Evolutionary conservation across 2,329 filamentous ascomycete species (phyloP), one percentile per base, ranked within the genome.

Genomic region (Paracorniculantispora psalliotae): DNA sequence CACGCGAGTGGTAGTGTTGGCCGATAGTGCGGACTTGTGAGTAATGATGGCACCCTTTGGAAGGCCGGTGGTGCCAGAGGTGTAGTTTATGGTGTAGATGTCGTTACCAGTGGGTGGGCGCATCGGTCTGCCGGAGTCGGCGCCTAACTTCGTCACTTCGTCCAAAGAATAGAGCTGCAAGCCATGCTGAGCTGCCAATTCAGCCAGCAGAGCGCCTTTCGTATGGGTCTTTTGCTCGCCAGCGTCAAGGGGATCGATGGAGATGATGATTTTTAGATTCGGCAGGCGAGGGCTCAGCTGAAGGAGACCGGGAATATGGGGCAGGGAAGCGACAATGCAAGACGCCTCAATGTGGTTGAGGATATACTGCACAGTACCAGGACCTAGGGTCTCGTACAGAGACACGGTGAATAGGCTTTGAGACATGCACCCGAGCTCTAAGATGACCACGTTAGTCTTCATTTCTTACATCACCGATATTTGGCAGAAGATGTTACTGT

Each of bases 311-410:
- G 91, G 87, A 56, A 97, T 86, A 69, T 96, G 92, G 46, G 86
- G 85, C 48, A 97, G 78, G 28, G 90, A 92, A 60, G 90, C 87
- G 63, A 89, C 86, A 41, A 97, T 85, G 67, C 87, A 90, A 60
- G 81, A 74, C 59, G 97, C 78, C 62, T 87, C 82, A 57, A 91
- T 85, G 72, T 97, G 93, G 74, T 96, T 96, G 77, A 97, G 89
- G 73, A 99, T 97, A 77, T 90, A 97, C 76, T 97, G 92, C 59
- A 90, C 92, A 2, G 92, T 85, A 65, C 96, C 91, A 13, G 93
- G 88, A 10, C 93, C 93, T 5, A 99, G 84, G 13, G 93, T 97
- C 74, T 97, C 94, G 78, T 99, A 99, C 53, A 99, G 87, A 5
- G 93, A 96, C 58, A 99, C 92, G 23, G 89, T 90, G 75, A 82